A percentile compares a stretch with the other conserved stretches of the same genome.
Evolutionary conservation across 129 eudicot species (phyloP).

Genomic region (Glebionis coronaria): DNA sequence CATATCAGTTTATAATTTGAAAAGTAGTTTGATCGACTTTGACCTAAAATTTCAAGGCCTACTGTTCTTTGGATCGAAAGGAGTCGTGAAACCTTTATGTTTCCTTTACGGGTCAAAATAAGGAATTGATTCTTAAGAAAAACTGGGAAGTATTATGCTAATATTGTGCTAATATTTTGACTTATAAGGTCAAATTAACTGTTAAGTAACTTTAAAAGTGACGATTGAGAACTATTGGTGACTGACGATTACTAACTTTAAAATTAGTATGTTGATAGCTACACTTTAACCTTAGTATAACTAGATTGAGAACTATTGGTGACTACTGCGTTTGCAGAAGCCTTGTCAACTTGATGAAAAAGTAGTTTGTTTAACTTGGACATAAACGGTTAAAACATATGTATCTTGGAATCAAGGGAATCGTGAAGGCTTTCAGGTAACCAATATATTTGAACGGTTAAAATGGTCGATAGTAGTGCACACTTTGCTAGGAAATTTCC

Average conservation of each 20-base stretch:
- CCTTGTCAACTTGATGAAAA: not conserved
- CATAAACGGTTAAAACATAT: not conserved
- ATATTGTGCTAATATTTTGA: no score
- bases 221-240: no score
- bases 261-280: no score
- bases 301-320: not conserved
- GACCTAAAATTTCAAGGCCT: not conserved
- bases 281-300: no score
- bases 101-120: not conserved
- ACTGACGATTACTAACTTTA: no score
- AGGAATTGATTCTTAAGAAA: not conserved
- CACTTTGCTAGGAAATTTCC: constrained; percentile 84
- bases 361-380: not conserved
- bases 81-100: not conserved
- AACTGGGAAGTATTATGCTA: no score
- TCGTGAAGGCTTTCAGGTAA: no score
- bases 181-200: no score
- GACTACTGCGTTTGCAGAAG: not conserved
- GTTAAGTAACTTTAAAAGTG: no score
- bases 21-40: constrained; percentile 10
- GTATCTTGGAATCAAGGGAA: no score
- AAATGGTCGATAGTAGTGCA: constrained; percentile 91
- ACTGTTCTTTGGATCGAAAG: not conserved
- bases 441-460: no score
- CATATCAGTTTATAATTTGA: no score